Percentiles rank a stretch among this genome's conserved stretches.
Conservation (phyloP, 2,329 filamentous ascomycete species). For the Ceratocystis diversiconidia region DNA sequence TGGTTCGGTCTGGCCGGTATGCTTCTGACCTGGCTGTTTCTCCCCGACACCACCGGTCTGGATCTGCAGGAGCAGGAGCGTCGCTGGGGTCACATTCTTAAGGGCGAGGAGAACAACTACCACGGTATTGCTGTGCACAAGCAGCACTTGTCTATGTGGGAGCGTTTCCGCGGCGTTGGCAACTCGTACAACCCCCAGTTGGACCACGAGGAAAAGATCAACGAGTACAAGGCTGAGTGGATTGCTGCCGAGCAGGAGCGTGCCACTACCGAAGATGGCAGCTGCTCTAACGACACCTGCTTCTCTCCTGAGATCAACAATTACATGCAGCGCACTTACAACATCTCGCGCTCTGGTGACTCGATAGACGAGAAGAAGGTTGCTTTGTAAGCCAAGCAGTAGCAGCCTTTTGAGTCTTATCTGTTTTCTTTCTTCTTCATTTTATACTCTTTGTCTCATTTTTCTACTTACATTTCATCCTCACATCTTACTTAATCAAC, state of each 20-base stretch:
- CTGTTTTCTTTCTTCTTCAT: not conserved
- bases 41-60: slow-evolving; percentile 92
- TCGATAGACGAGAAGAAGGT: slow-evolving; percentile 14
- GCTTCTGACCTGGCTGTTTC: slow-evolving; percentile 67
- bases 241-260: slow-evolving; percentile 35
- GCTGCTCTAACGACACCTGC: slow-evolving; percentile 24
- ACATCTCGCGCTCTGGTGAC: slow-evolving; percentile 7
- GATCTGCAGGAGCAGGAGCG: slow-evolving; percentile 96
- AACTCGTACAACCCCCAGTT: slow-evolving; percentile 72
- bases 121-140: slow-evolving; percentile 88
- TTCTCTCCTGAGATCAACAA: slow-evolving; percentile 15
- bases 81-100: slow-evolving; percentile 75
- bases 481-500: not conserved
- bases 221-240: slow-evolving; percentile 61
- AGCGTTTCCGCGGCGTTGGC: slow-evolving; percentile 61
- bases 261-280: slow-evolving; percentile 32
- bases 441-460: slow-evolving; percentile 2
- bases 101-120: slow-evolving; percentile 66
- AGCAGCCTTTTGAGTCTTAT: not conserved
- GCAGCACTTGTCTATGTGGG: slow-evolving; percentile 76
- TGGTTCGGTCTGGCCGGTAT: slow-evolving; percentile 90
- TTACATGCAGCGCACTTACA: slow-evolving; percentile 15
- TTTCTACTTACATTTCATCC: not conserved
- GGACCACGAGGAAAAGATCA: slow-evolving; percentile 72
- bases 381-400: not conserved